A percentile compares a stretch with the other conserved stretches of the same genome.
phyloP scores from a whole-genome alignment of 2,329 filamentous ascomycete genomes.

The Penicillium sp. region DNA sequence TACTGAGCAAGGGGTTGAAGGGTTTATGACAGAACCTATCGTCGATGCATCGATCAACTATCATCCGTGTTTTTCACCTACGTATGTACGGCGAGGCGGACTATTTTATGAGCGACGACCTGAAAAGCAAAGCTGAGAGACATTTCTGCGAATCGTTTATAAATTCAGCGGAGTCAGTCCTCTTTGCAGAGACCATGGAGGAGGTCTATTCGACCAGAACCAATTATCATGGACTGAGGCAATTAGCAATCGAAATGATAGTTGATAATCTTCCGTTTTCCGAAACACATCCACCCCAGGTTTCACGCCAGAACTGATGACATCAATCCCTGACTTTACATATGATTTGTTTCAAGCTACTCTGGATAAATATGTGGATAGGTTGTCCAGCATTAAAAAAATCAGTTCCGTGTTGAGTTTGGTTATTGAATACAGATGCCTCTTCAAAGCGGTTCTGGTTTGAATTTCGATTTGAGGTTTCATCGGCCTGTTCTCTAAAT shows the following conservation, averaged over 20 bases:
- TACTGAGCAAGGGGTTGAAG: no score
- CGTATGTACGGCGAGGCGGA: conserved; percentile 7
- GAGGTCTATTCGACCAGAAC: not conserved
- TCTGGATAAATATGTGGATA: not conserved
- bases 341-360: not conserved
- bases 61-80: conserved; percentile 4
- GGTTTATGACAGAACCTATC: no score
- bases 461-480: no score
- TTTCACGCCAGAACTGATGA: no score
- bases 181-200: not conserved
- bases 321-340: not conserved
- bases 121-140: conserved; percentile 3
- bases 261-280: not conserved
- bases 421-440: no score
- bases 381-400: not conserved
- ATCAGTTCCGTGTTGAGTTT: no score
- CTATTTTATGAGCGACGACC: conserved; percentile 5
- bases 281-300: not conserved
- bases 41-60: not conserved
- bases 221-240: not conserved
- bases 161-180: not conserved
- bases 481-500: no score
- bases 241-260: not conserved
- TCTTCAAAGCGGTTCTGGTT: no score
- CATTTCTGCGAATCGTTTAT: not conserved